Evolutionary conservation across 169 alveolate genomes (phyloP).

Genomic region (Babesia sp.): DNA sequence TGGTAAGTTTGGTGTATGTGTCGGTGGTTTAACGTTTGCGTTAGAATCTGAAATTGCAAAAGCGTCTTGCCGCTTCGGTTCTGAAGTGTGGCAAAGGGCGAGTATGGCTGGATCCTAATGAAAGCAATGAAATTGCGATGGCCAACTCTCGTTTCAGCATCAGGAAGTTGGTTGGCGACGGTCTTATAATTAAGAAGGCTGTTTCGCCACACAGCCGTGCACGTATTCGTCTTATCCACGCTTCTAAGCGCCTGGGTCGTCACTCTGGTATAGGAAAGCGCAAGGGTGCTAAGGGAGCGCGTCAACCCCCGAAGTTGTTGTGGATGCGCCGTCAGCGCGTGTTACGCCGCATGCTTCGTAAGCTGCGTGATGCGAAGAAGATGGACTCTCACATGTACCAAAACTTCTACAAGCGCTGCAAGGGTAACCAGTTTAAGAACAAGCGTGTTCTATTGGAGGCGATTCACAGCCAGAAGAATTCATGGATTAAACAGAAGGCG

Average conservation of each 20-base stretch:
- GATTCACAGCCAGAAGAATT: constrained; percentile 91
- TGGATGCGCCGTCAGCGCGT: constrained; percentile 99
- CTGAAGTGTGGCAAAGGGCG: constrained; percentile 95
- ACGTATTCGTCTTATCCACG: constrained; percentile 89
- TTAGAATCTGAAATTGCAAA: constrained; percentile 91
- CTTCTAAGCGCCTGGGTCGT: constrained; percentile 95
- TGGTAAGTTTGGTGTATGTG: constrained; percentile 10
- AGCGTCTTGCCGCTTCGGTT: constrained; percentile 96
- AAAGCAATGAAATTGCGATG: constrained; percentile 93
- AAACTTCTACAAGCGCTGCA: constrained; percentile 94
- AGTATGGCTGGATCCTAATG: constrained; percentile 99
- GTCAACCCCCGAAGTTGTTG: constrained; percentile 95
- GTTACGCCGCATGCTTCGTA: constrained; percentile 94
- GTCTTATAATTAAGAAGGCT: constrained; percentile 94
- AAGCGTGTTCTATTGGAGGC: constrained; percentile 96
- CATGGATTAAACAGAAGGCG: constrained; percentile 88
- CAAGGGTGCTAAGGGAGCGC: constrained; percentile 95
- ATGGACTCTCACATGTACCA: constrained; percentile 96
- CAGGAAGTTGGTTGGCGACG: constrained; percentile 95
- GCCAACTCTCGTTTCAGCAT: constrained; percentile 97
- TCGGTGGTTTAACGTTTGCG: neutral
- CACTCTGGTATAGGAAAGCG: constrained; percentile 98
- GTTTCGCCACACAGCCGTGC: constrained; percentile 95
- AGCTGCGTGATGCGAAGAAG: constrained; percentile 94
- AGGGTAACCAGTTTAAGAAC: constrained; percentile 98